Base-by-base conservation (phyloP, 805 yeast genomes). In the Wickerhamomyces hampshirensis region DNA sequence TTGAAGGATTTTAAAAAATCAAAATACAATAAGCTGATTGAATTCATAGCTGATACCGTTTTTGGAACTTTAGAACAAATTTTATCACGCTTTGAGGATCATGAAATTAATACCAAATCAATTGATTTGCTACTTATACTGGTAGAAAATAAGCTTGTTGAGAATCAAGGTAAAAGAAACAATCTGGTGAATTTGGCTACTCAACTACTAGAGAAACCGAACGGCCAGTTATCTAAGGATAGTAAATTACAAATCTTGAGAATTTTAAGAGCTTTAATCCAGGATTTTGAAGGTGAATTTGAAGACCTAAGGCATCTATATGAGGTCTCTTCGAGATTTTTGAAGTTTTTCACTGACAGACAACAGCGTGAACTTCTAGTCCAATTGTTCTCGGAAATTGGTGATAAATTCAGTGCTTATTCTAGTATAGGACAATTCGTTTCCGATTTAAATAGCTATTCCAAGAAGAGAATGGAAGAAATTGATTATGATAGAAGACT, bases 401-500 rank as follows among this genome's bases (percentile, higher is more conserved):
- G 88, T 14, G 53, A 51, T 3, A 71, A 70, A 35, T 73, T 74
- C 37, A 48, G 53, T 1, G 67, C 65, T 2, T 63, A 72, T 18
- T 48, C 60, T 13, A 54, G 60, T 6, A 75, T 80, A 18, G 73
- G 81, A 2, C 48, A 51, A 0, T 56, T 87, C n/a, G 53, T 86
- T 11, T 60, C 60, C 2, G 87, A 77, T 26, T 62, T 91, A 42
- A 89, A 93, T 53, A 66, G 96, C 0, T 84, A 67, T 50, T 75
- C 88, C 0, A 53, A 55, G 2, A 73, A 61, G 24, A 69, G 85
- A 35, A 61, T 87, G 38, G 79, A 77, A 23, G 88, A 83, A 44
- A 79, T 83, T 29, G 95, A 93, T 59, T 91, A 80, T 56, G 91
- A 79, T 40, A 72, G 73, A 36, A 70, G 95, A 42, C 63, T 91